Base-by-base conservation (phyloP, 1,139 yeast species). In the Yamadazyma membranifaciens region DNA sequence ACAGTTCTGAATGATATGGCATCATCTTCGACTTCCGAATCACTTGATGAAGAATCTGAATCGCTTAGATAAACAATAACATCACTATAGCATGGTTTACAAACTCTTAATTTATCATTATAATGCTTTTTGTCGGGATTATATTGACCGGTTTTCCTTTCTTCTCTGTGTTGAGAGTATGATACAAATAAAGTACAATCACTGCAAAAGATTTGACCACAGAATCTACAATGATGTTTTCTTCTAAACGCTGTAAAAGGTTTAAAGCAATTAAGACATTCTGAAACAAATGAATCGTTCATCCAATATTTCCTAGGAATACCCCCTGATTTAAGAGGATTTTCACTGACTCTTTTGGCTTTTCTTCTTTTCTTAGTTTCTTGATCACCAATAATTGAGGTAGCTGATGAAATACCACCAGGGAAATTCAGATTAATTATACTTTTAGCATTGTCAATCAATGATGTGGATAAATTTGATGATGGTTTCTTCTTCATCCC, bases 131-230 rank as follows among this genome's bases (percentile, higher is more conserved):
- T 51, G 7, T 44, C 46, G 1, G 52, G 43, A 5, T 41, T 35
- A n/a, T 76, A 75, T 56, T 46, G 40, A 1, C 52, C 55, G 13
- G 51, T 48, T 20, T 47, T 51, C 34, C 75, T 45, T 45, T 70
- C 73, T 39, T 67, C 73, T 44, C 67, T 69, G 46, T 88, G 87
- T 53, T 80, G 81, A 32, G 78, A 80, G 32, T 95, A 95, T 2
- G 88, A 76, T 10, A 89, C 80, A 49, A 88, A 75, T 3, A 79
- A 65, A 0, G 97, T 89, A 60, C 98, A 92, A n/a, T 77, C 75
- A 26, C 87, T 76, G 60, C 98, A 92, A 56, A 89, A 92, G 33
- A 92, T 92, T 59, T 91, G 97, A 2, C 98, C 98, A 63, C 98
- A 92, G 38, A 91, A 82, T 38, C 98, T 69, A 56, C 98, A 92